These are phyloP conservation scores for Arabis hirsuta DNA, from an alignment of 345 rosid genomes.

Conservation along the genomic window DNA sequence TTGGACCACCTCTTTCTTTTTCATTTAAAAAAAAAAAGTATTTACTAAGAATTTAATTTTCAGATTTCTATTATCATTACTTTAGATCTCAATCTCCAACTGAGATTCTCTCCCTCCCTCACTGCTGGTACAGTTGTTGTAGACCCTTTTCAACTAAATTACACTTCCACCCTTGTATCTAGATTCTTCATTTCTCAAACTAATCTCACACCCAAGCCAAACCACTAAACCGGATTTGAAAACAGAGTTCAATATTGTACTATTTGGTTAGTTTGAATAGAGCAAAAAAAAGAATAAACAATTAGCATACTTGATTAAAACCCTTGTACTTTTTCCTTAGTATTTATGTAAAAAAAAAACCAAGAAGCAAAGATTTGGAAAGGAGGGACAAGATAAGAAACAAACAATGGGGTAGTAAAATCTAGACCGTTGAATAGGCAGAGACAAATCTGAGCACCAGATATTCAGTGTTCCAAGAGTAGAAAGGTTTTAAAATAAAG, in stretches of 20 bases:
- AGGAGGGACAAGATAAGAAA: conserved; percentile 48
- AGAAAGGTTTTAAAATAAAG: conserved; percentile 41
- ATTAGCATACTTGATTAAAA: conserved; percentile 3
- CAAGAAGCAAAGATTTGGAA: conserved; percentile 15
- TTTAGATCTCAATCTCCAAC: conserved; percentile 72
- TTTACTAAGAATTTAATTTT: conserved; percentile 35
- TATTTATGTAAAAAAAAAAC: background rate
- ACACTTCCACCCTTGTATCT: conserved; percentile 46
- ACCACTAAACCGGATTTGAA: background rate
- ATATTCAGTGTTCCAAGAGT: conserved; percentile 45
- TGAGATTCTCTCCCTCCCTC: conserved; percentile 53
- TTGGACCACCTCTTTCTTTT: conserved; percentile 36
- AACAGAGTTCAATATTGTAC: background rate
- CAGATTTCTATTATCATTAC: conserved; percentile 50
- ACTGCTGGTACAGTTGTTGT: conserved; percentile 42
- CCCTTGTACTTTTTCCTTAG: too few species aligned
- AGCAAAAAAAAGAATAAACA: background rate
- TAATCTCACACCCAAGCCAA: background rate
- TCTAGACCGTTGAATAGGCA: conserved; percentile 53
- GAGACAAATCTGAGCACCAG: conserved; percentile 52
- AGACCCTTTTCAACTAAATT: conserved; percentile 29
- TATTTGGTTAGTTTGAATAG: background rate
- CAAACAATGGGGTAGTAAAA: conserved; percentile 15
- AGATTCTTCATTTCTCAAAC: conserved; percentile 3
- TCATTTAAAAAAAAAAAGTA: background rate